Evolutionary conservation across 352 stramenopile species (phyloP).

Genomic region (Globisporangium rhizosaccharum): DNA sequence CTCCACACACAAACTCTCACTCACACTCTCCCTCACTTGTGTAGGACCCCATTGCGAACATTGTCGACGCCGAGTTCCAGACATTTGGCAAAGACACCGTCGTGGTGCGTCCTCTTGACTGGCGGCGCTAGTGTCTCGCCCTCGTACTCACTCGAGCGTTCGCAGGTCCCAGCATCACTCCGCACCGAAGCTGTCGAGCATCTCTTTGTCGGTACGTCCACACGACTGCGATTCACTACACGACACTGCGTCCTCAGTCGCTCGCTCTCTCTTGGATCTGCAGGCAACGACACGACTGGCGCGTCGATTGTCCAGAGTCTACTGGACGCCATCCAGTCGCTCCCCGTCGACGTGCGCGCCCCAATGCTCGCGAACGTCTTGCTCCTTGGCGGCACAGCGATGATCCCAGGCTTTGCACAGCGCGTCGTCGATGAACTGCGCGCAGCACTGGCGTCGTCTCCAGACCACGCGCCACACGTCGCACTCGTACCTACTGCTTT

Average conservation of each 20-base stretch:
- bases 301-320: slow-evolving; percentile 55
- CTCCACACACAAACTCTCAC: neutral
- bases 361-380: slow-evolving; percentile 75
- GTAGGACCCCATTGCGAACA: slow-evolving; percentile 29
- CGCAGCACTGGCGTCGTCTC: slow-evolving; percentile 22
- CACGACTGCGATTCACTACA: too few relatives aligned
- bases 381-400: slow-evolving; percentile 62
- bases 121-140: too few relatives aligned
- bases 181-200: slow-evolving; percentile 40
- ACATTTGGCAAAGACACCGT: slow-evolving; percentile 28
- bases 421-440: slow-evolving; percentile 47
- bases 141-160: neutral
- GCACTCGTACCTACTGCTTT: slow-evolving; percentile 52
- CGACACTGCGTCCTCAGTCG: neutral
- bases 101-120: slow-evolving; percentile 17
- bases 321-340: slow-evolving; percentile 42
- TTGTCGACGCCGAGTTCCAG: slow-evolving; percentile 44
- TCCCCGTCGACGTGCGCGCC: slow-evolving; percentile 57
- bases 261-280: neutral
- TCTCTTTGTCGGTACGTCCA: slow-evolving; percentile 33
- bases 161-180: slow-evolving; percentile 33
- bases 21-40: neutral
- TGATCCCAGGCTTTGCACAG: slow-evolving; percentile 65
- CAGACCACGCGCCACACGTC: slow-evolving; percentile 7
- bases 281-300: slow-evolving; percentile 29